These are phyloP conservation scores for Alternaria sp. DNA, from an alignment of 2,329 filamentous ascomycete genomes.

Conservation along the genomic window DNA sequence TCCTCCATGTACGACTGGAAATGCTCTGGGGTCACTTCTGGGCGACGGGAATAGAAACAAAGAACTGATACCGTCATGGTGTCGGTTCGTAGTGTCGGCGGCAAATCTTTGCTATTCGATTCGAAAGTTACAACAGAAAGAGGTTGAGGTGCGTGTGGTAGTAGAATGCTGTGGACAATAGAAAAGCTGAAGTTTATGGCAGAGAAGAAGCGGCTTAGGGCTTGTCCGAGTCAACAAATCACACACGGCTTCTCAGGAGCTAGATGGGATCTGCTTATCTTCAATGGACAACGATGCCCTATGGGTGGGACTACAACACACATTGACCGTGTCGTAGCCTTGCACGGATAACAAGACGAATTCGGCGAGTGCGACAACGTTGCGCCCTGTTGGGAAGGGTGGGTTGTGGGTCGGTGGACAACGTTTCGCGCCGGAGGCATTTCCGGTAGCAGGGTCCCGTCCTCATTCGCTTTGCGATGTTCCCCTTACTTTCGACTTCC, in stretches of 20 bases:
- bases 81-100: background rate
- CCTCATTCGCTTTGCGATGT: background rate
- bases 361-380: constrained; percentile 3
- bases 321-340: constrained; percentile 5
- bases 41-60: constrained; percentile 26
- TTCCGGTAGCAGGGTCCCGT: constrained; percentile 1
- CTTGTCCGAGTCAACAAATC: background rate
- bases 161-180: background rate
- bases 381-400: background rate
- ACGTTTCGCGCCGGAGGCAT: background rate
- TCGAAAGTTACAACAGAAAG: background rate
- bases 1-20: constrained; percentile 25
- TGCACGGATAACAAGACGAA: constrained; percentile 7
- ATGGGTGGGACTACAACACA: constrained; percentile 1
- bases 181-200: background rate
- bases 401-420: constrained; percentile 1
- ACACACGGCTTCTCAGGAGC: constrained; percentile 3
- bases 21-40: constrained; percentile 21
- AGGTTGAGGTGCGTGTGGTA: background rate
- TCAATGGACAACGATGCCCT: background rate
- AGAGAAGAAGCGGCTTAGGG: background rate
- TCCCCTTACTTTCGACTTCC: background rate
- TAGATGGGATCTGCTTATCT: constrained; percentile 6
- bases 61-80: constrained; percentile 19
- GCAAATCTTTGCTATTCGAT: background rate